phyloP scores from a whole-genome alignment of 108 stramenopile genomes.

The Seminavis robusta region DNA sequence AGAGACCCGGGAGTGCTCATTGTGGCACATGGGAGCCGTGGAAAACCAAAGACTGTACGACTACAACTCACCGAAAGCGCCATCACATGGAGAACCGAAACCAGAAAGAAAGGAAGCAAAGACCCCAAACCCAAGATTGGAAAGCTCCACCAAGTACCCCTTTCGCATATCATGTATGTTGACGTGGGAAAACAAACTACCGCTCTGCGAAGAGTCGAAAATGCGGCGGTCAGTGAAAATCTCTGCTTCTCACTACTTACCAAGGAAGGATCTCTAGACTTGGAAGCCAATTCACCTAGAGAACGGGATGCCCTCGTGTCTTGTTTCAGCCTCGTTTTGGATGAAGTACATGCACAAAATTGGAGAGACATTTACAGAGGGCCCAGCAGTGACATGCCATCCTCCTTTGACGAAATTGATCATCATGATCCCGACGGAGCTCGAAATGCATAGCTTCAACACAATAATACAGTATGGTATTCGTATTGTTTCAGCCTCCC shows the following conservation, averaged over 20 bases:
- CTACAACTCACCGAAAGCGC: slow-evolving; percentile 71
- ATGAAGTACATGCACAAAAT: slow-evolving; percentile 87
- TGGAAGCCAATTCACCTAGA: slow-evolving; percentile 71
- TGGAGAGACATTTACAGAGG: slow-evolving; percentile 87
- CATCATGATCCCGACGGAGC: too few relatives aligned
- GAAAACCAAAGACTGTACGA: slow-evolving; percentile 84
- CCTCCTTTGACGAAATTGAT: slow-evolving; percentile 77
- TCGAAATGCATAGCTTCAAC: too few relatives aligned
- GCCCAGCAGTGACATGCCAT: slow-evolving; percentile 82
- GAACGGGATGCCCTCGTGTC: slow-evolving; percentile 81
- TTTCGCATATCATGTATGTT: slow-evolving; percentile 86
- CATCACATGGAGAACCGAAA: slow-evolving; percentile 85
- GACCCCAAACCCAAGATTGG: slow-evolving; percentile 67
- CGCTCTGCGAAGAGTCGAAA: slow-evolving; percentile 79
- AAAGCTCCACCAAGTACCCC: slow-evolving; percentile 79
- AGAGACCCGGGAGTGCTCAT: slow-evolving; percentile 77
- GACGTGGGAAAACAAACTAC: slow-evolving; percentile 87
- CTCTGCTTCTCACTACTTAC: slow-evolving; percentile 82
- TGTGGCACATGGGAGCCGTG: slow-evolving; percentile 76
- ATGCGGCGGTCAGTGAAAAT: slow-evolving; percentile 63
- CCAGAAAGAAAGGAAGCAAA: slow-evolving; percentile 52
- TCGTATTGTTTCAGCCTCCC: too few relatives aligned
- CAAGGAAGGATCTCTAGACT: slow-evolving; percentile 83
- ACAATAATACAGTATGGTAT: too few relatives aligned
- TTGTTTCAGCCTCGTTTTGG: slow-evolving; percentile 79